Conservation (phyloP, 2,329 filamentous ascomycete species). For the Xylariaceae sp. region DNA sequence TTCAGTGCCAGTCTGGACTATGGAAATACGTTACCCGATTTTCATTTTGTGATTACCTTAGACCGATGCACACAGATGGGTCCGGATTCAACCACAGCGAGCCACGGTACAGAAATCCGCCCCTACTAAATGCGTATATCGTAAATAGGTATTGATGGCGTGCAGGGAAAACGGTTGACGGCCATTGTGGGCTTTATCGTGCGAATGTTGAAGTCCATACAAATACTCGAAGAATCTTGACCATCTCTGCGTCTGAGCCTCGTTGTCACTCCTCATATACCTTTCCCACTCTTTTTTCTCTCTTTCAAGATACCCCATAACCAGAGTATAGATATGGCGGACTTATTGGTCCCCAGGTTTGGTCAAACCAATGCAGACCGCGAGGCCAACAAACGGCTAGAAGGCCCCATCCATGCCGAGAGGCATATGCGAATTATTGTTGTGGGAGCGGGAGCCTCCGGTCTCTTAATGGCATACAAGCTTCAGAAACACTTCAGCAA, state of each 20-base stretch:
- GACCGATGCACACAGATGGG: too few species aligned
- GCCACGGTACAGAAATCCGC: too few species aligned
- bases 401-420: slow-evolving; percentile 11
- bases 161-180: too few species aligned
- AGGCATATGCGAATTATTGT: slow-evolving; percentile 6
- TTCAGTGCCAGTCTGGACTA: too few species aligned
- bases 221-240: neutral
- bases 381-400: slow-evolving; percentile 4
- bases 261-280: neutral
- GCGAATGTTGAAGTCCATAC: too few species aligned
- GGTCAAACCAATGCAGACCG: slow-evolving; percentile 3
- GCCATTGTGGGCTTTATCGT: too few species aligned
- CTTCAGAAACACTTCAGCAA: slow-evolving; percentile 13
- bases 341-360: slow-evolving; percentile 1
- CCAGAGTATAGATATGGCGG: slow-evolving; percentile 1
- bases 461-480: slow-evolving; percentile 11
- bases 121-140: too few species aligned
- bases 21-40: too few species aligned
- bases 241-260: neutral
- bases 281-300: neutral
- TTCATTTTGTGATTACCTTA: too few species aligned
- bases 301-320: neutral
- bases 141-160: too few species aligned
- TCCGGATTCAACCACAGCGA: too few species aligned
- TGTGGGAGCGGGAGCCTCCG: slow-evolving; percentile 13